Evolutionary conservation across 768 basidiomycete genomes (phyloP).

Genomic region (Naganishia antarctica): DNA sequence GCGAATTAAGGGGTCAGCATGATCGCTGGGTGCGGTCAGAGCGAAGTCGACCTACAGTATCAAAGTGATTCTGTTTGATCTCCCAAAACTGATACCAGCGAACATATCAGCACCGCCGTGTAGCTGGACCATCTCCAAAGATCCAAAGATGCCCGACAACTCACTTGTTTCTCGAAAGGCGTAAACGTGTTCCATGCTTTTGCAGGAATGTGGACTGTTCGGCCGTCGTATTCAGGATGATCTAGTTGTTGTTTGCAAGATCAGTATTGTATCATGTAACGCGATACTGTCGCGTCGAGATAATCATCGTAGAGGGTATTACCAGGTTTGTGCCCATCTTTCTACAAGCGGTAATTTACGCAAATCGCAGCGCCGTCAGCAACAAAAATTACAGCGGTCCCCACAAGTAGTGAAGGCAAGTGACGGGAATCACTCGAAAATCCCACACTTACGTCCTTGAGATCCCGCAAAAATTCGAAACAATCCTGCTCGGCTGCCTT

Average conservation of each 20-base stretch:
- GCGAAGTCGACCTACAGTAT: conserved; percentile 62
- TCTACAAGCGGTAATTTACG: conserved; percentile 59
- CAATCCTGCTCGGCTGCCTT: conserved; percentile 75
- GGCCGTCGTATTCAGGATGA: conserved; percentile 78
- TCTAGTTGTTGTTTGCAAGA: background rate
- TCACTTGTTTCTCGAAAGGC: conserved; percentile 71
- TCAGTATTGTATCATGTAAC: too few species aligned
- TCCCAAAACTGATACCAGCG: conserved; percentile 58
- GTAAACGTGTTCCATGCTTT: conserved; percentile 77
- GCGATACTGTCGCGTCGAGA: too few species aligned
- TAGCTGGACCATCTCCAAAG: too few species aligned
- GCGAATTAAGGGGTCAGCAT: conserved; percentile 49
- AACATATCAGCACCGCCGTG: background rate
- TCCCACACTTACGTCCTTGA: conserved; percentile 60
- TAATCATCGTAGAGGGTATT: too few species aligned
- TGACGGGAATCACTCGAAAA: background rate
- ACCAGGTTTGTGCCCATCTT: conserved; percentile 71
- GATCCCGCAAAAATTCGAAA: conserved; percentile 67
- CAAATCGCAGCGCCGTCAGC: too few species aligned
- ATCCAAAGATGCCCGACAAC: too few species aligned
- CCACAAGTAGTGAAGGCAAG: background rate
- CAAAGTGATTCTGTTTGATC: conserved; percentile 96
- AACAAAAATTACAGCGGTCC: too few species aligned
- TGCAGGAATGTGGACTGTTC: conserved; percentile 75
- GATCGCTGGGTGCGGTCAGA: background rate